Base-by-base conservation (phyloP, 257 asterid species). In the Ocimum tenuiflorum region DNA sequence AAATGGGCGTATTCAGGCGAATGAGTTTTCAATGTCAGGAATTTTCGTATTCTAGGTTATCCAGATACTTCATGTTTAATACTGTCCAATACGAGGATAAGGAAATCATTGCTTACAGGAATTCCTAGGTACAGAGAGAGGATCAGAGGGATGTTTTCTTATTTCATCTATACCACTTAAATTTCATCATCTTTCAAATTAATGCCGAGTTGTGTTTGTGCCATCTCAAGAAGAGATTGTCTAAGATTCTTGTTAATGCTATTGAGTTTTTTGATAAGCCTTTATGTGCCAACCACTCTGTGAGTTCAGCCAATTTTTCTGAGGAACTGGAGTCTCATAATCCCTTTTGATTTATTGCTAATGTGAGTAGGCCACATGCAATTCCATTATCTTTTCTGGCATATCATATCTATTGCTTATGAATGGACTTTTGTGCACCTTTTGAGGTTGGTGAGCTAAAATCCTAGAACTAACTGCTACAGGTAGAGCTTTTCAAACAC, bases 401-500 rank as follows among this genome's bases (percentile, higher is more conserved):
- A 6, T 3, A 10, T 27, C 52, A 0, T 18, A n/a, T 3, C 48
- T 69, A n/a, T 43, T 56, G 49, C 47, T 42, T 63, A 7, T 19
- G 36, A 55, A 23, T 47, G 45, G 55, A n/a, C 12, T n/a, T 35
- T 27, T 29, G n/a, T 65, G 24, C 3, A 38, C 38, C 12, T 49
- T 20, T 57, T 58, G 42, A 38, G 51, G 55, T 57, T 49, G 29
- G 24, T 31, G 52, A 33, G 10, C 69, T 47, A 51, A 66, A 53
- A 45, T 2, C 36, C 45, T 8, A 8, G 10, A 8, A 38, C 58
- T 27, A 27, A 27, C 31, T 27, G 31, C 31, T 72, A 42, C 83
- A 92, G 99, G 97, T 89, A 33, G 97, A 87, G 54, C 74, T 92
- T 71, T 86, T 86, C 81, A 87, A 89, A 63, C 89, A 89, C 65